Evolutionary conservation across 805 yeast species (phyloP).

Genomic region (Saturnispora ahearnii): DNA sequence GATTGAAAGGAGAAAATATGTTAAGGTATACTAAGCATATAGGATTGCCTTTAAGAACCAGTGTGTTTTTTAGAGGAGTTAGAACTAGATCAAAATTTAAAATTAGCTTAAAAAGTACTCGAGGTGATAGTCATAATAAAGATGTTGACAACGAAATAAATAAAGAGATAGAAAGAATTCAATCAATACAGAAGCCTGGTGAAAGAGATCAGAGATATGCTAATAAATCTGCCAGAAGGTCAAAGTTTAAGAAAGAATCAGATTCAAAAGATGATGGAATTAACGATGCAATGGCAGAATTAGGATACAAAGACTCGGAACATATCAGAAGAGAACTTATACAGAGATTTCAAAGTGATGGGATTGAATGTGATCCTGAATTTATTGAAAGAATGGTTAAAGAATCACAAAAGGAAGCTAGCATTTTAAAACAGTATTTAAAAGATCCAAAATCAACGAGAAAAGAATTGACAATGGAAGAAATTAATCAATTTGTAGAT

Average conservation of each 20-base stretch:
- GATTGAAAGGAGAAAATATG: background rate
- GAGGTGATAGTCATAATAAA: background rate
- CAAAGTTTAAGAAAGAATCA: background rate
- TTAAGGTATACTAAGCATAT: background rate
- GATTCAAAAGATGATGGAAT: background rate
- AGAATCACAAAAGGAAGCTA: conserved; percentile 18
- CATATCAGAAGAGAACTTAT: conserved; percentile 22
- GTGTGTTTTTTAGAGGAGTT: conserved; percentile 1
- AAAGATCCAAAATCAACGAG: conserved; percentile 12
- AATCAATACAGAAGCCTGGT: background rate
- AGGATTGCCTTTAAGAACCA: background rate
- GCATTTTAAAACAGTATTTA: conserved; percentile 10
- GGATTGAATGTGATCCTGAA: conserved; percentile 24
- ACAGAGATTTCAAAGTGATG: conserved; percentile 18
- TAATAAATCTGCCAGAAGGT: background rate
- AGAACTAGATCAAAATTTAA: conserved; percentile 7
- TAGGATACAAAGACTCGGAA: conserved; percentile 19
- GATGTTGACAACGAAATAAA: background rate
- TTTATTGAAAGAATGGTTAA: conserved; percentile 23
- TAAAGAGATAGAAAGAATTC: background rate
- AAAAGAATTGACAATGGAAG: conserved; percentile 15
- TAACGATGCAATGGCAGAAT: conserved; percentile 1
- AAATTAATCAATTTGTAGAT: conserved; percentile 19
- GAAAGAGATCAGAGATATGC: background rate
- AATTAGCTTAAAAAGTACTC: background rate